Evolutionary conservation across 2,329 filamentous ascomycete species (phyloP), one percentile per base, ranked within the genome.

Genomic region (Bertia moriformis): DNA sequence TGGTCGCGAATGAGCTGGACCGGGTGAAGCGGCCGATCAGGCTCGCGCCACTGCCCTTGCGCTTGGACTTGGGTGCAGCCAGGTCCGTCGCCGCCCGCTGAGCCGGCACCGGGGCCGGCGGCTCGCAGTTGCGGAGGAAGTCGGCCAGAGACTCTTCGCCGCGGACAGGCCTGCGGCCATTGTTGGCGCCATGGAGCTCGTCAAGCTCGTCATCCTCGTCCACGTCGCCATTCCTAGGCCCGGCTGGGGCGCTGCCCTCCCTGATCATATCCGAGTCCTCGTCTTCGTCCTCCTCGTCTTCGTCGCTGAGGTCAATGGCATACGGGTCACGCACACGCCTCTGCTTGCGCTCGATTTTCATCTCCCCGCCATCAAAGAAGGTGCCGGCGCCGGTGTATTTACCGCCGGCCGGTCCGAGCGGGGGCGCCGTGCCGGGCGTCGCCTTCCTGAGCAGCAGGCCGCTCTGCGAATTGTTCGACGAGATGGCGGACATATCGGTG

Each of bases 241-340:
- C n/a, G n/a, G n/a, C n/a, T n/a, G n/a, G n/a, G n/a, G n/a, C n/a
- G n/a, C n/a, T n/a, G n/a, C n/a, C n/a, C n/a, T n/a, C n/a, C n/a
- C n/a, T n/a, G n/a, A n/a, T n/a, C n/a, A n/a, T n/a, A 27, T 27
- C 22, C 22, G 7, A 7, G 7, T 27, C 22, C 22, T 27, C 22
- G 7, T 27, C 22, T n/a, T 27, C 22, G 7, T 27, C 22, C 39
- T 57, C 53, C 14, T 49, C 43, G 65, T 63, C 40, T 50, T 51
- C 1, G 69, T 58, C 13, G 59, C 60, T 4, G 58, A 62, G 65
- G 51, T 95, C 88, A 45, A 96, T 85, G n/a, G 87, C 85, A 47
- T 96, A 96, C 0, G 89, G 91, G 50, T 98, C 91, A 41, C 74
- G 83, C 39, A 87, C 75, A 19, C 85, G 77, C 36, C 80, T 73